A percentile compares a stretch with the other conserved stretches of the same genome.
Conservation (phyloP, 73 alveolate species). For the Uronychia setigera region DNA sequence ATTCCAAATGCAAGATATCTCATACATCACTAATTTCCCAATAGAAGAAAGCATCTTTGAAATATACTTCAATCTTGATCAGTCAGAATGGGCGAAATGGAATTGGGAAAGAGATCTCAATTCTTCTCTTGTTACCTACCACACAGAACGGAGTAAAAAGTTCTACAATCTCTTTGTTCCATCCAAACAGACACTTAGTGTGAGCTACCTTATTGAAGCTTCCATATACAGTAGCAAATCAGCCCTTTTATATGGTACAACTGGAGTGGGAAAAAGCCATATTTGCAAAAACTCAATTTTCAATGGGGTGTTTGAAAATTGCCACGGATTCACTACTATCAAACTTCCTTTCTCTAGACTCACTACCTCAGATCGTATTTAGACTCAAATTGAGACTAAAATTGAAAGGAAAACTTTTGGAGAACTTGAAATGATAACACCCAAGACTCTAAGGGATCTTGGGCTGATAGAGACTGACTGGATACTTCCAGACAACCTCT, state of each 20-base stretch:
- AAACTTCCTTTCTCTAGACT: background rate
- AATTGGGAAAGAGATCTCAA: constrained; percentile 36
- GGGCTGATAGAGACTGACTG: background rate
- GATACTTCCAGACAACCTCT: background rate
- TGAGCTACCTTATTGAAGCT: background rate
- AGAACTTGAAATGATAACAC: background rate
- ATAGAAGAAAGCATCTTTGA: constrained; percentile 14
- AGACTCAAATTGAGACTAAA: background rate
- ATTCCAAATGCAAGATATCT: background rate
- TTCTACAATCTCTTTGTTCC: background rate
- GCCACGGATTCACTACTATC: background rate
- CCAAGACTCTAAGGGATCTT: background rate
- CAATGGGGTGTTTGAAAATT: background rate
- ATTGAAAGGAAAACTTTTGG: background rate
- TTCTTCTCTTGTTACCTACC: constrained; percentile 13
- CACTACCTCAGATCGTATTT: background rate
- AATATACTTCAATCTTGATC: constrained; percentile 16
- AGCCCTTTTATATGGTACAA: background rate
- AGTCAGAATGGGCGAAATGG: constrained; percentile 27
- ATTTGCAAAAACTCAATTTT: background rate
- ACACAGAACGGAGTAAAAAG: background rate
- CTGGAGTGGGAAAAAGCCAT: background rate
- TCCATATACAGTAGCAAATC: background rate
- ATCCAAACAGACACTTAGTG: background rate
- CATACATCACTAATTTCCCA: constrained; percentile 1